These are phyloP conservation scores for Trichoderma koningiopsis DNA, from an alignment of 2,329 filamentous ascomycete genomes.

Conservation along the genomic window DNA sequence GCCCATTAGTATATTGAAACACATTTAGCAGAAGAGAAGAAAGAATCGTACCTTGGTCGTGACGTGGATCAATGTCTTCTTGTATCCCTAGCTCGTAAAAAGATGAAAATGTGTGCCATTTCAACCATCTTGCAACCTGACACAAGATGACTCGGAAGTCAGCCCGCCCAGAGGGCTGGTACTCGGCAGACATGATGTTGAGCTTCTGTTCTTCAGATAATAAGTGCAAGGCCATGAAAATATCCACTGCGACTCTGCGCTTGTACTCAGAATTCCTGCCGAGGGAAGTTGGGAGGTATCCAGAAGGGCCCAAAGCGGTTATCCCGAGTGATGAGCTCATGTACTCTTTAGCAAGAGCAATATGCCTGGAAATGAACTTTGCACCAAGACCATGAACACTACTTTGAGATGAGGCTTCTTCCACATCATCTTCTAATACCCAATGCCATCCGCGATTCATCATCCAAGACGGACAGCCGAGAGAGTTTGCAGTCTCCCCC, in stretches of 20 bases:
- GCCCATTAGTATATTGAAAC: slow-evolving; percentile 23
- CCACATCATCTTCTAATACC: slow-evolving; percentile 60
- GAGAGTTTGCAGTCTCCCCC: slow-evolving; percentile 51
- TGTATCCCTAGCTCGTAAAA: slow-evolving; percentile 58
- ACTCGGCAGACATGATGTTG: slow-evolving; percentile 57
- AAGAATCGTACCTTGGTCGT: slow-evolving; percentile 44
- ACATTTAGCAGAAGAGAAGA: neutral
- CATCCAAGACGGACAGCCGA: slow-evolving; percentile 59
- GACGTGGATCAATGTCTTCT: slow-evolving; percentile 44
- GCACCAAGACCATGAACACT: slow-evolving; percentile 32
- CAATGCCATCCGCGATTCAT: slow-evolving; percentile 70
- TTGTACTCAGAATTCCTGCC: slow-evolving; percentile 57
- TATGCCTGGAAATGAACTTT: slow-evolving; percentile 54
- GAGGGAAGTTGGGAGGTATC: slow-evolving; percentile 66
- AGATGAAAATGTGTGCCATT: slow-evolving; percentile 59
- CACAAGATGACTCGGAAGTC: slow-evolving; percentile 73
- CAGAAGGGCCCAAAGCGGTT: slow-evolving; percentile 53
- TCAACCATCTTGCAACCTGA: slow-evolving; percentile 81
- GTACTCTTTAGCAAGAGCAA: slow-evolving; percentile 66
- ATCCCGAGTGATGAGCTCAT: slow-evolving; percentile 61
- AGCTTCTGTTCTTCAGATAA: slow-evolving; percentile 90
- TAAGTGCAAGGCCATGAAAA: slow-evolving; percentile 78
- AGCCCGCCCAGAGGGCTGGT: slow-evolving; percentile 46
- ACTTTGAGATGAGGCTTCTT: slow-evolving; percentile 36
- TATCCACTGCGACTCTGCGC: slow-evolving; percentile 63